Conservation (phyloP, 73 alveolate genomes). For the Tetrahymena elliotti region DNA sequence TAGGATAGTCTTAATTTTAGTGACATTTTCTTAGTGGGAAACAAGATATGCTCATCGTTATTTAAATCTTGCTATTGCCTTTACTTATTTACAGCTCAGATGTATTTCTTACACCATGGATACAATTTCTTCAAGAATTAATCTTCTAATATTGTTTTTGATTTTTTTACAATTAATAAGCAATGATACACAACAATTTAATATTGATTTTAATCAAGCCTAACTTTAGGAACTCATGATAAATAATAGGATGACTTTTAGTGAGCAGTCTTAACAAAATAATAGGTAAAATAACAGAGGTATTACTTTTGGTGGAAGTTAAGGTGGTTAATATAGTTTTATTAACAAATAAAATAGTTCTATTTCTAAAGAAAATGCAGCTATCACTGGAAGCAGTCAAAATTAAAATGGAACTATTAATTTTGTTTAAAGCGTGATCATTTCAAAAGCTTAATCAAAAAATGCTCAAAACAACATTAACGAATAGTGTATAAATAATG, state of each 20-base stretch:
- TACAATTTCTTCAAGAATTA: not conserved
- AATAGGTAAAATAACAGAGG: not conserved
- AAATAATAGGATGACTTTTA: not conserved
- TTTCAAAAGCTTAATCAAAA: too few species aligned
- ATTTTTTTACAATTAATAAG: not conserved
- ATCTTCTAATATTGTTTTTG: not conserved
- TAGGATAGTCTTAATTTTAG: not conserved
- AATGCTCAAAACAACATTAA: not conserved
- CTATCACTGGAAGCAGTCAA: not conserved
- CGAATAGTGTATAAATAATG: not conserved
- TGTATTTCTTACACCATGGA: not conserved
- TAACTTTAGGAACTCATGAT: not conserved
- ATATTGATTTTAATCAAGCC: not conserved
- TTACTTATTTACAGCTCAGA: not conserved
- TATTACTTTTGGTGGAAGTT: not conserved
- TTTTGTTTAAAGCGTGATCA: not conserved
- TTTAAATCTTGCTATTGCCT: not conserved
- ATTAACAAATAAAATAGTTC: not conserved
- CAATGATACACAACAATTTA: not conserved
- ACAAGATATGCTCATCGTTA: not conserved
- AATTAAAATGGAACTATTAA: not conserved
- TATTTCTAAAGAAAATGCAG: not conserved
- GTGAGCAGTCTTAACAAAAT: not conserved
- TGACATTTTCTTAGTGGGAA: not conserved
- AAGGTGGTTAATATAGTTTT: not conserved